Base-by-base conservation (phyloP, 139 green algal genomes). In the Spirogloea muscicola region DNA sequence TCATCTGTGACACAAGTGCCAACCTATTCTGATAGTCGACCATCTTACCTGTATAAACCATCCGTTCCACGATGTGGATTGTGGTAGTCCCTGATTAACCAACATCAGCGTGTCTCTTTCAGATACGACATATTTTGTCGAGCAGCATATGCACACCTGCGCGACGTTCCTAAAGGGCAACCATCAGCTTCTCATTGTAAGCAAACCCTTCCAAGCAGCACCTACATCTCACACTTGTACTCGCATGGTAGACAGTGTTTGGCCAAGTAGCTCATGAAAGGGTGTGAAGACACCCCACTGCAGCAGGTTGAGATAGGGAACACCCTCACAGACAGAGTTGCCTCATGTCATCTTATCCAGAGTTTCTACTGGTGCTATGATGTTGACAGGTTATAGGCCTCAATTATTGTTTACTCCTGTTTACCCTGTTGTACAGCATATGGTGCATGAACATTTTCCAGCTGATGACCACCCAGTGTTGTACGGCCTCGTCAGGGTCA, bases 61-160 rank as follows among this genome's bases (percentile, higher is more conserved):
- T 40, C 21, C 39, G 25, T 2, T 63, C 21, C n/a, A n/a, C n/a
- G n/a, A n/a, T n/a, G n/a, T n/a, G n/a, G n/a, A n/a, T n/a, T n/a
- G n/a, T n/a, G n/a, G n/a, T n/a, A n/a, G n/a, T n/a, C n/a, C n/a
- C n/a, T n/a, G n/a, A n/a, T n/a, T n/a, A n/a, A n/a, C n/a, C n/a
- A n/a, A n/a, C n/a, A n/a, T n/a, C n/a, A n/a, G n/a, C n/a, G n/a
- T n/a, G n/a, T n/a, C n/a, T n/a, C 29, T 6, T 49, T 16, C 59
- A 68, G 7, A 21, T 52, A 68, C 60, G 60, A 68, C 60, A 27
- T 68, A 18, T 68, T 52, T 39, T 52, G 60, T 5, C 60, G 60
- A 3, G 37, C 60, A 1, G 60, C 60, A 10, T 52, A 52, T 38
- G 33, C 36, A 25, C n/a, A 49, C n/a, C 60, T 68, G 18, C 37